Conservation (phyloP, 2,329 filamentous ascomycete genomes). For the Alternaria rosae region DNA sequence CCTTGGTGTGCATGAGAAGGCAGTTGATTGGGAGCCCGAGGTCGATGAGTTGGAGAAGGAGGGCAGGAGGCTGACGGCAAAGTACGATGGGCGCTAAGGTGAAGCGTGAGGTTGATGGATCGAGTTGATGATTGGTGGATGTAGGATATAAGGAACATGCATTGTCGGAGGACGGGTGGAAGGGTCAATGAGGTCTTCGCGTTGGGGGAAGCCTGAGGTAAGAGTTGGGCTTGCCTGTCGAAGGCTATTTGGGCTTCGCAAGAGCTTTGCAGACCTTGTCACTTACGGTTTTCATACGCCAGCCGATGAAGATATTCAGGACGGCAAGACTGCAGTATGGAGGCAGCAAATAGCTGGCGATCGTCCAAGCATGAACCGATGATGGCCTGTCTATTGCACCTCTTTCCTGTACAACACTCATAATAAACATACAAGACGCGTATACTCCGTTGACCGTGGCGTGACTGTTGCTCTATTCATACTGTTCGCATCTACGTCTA, state of each 20-base stretch:
- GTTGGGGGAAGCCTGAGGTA: background rate
- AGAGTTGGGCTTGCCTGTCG: background rate
- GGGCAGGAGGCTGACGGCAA: slow-evolving; percentile 25
- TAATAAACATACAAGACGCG: background rate
- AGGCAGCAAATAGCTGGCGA: background rate
- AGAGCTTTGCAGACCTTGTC: background rate
- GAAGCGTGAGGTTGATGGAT: background rate
- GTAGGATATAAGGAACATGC: background rate
- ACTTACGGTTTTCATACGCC: background rate
- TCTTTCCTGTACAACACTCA: background rate
- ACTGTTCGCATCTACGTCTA: background rate
- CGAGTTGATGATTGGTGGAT: background rate
- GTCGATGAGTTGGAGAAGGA: slow-evolving; percentile 26
- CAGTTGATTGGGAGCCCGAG: slow-evolving; percentile 10
- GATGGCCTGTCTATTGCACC: background rate
- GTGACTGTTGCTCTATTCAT: background rate
- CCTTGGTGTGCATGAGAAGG: slow-evolving; percentile 25
- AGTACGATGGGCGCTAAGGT: slow-evolving; percentile 24
- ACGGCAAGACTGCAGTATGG: background rate
- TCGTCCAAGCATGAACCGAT: background rate
- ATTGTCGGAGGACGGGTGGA: background rate
- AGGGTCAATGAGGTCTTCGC: background rate
- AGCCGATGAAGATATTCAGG: background rate
- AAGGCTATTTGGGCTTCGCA: background rate
- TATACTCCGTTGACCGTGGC: background rate